Evolutionary conservation across 345 rosid species (phyloP), one percentile per base, ranked within the genome.

Genomic region (Luvunga scandens): DNA sequence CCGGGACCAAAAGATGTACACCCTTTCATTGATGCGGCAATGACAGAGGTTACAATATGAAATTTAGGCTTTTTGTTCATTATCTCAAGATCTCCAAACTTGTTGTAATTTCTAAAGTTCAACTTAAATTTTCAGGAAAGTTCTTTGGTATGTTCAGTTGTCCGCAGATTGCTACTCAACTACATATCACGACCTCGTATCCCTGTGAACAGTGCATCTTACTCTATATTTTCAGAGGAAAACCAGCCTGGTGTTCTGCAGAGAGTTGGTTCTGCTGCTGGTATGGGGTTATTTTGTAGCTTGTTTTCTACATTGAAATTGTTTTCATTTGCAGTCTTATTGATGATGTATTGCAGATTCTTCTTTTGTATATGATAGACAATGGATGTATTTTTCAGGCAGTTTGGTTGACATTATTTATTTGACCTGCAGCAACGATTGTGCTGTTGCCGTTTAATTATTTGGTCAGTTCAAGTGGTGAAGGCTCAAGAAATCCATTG

Each of bases 221-320:
- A 89, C 84, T 82, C 91, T 62, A 39, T 83, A 66, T 90, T 87
- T 85, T 80, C 88, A 62, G 92, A 88, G 61, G 88, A 82, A 75
- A 84, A 78, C 67, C 85, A 87, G 75, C 91, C 91, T 77, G 94
- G 98, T 66, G 94, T 94, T 82, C 82, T 96, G 72, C 97, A 92
- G 78, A 92, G 94, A 91, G 95, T 92, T 69, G 89, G 98, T 71
- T 89, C 93, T 77, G 97, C 91, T 64, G 98, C 99, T 81, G 95
- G 99, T 94, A 89, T 65, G 83, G 50, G 85, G 25, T 77, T 75
- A 62, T 63, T 60, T 76, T 76, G 50, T n/a, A 18, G 66, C 55
- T 72, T 78, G 27, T 38, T 30, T 55, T 55, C 4, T 25, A 27
- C 65, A 10, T 77, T 39, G 56, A 59, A 60, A 21, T 21, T 57